Evolutionary conservation across 495 filamentous ascomycete species (phyloP), one percentile per base, ranked within the genome.

Genomic region (Thozetella sp.): DNA sequence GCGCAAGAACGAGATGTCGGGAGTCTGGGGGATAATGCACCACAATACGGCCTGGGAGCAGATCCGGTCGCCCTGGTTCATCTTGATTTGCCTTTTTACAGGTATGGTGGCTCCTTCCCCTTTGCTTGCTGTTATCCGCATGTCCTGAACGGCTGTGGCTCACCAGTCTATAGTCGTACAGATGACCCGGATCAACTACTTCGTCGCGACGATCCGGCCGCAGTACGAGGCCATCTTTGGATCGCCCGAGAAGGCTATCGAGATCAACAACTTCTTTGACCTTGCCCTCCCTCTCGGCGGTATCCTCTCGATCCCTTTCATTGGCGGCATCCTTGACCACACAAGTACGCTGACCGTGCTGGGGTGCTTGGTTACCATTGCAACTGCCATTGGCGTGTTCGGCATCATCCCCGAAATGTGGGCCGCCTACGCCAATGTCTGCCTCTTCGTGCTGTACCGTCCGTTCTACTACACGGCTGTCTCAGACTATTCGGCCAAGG

Each of bases 111-210:
- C 53, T 27, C 3, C 15, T 22, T 30, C 34, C 6, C n/a, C 34
- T 43, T 1, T 13, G 17, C 34, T 54, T n/a, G 1, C 10, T 48
- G n/a, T 40, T 34, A 27, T 27, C 11, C 13, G 0, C 1, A 19
- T 23, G 4, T 17, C 22, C n/a, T n/a, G n/a, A n/a, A n/a, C n/a
- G n/a, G n/a, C n/a, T n/a, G n/a, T n/a, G n/a, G n/a, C n/a, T n/a
- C n/a, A n/a, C n/a, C n/a, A n/a, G n/a, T n/a, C n/a, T n/a, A 22
- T 30, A 69, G 82, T 95, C 22, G 72, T 96, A 20, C 92, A 95
- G 72, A 97, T 96, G 93, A 91, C 90, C 0, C 86, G 94, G 19
- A 97, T 97, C 72, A 98, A 98, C 76, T 99, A 93, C 81, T 99
- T 99, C 66, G 92, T 99, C 26, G 93, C 95, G 1, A 95, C 95